These are phyloP conservation scores for Camellia oleifera DNA, from an alignment of 179 eudicot genomes.

Conservation along the genomic window DNA sequence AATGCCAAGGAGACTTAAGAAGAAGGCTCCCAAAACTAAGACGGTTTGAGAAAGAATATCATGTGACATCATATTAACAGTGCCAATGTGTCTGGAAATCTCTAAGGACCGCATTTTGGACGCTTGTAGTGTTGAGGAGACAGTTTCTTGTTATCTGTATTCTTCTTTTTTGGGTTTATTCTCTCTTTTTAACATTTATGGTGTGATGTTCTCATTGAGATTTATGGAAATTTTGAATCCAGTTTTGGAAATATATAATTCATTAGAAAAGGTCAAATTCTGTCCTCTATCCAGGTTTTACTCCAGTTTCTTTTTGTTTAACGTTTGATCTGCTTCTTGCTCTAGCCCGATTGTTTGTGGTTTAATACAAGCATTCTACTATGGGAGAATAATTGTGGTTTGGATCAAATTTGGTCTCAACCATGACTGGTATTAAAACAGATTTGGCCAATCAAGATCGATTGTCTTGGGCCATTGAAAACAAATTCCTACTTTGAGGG, in stretches of 20 bases:
- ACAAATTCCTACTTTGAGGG: no score
- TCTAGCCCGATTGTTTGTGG: not conserved
- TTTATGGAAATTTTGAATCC: not conserved
- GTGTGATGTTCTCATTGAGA: not conserved
- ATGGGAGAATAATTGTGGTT: no score
- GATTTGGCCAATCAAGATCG: no score
- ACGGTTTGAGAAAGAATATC: conserved; percentile 31
- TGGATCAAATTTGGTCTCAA: no score
- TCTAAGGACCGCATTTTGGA: not conserved
- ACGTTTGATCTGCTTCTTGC: not conserved
- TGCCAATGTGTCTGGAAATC: not conserved
- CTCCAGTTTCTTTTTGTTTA: not conserved
- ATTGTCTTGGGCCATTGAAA: no score
- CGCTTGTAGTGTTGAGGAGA: not conserved
- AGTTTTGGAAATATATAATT: conserved; percentile 3
- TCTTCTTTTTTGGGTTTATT: not conserved
- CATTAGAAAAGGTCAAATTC: not conserved
- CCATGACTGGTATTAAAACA: no score
- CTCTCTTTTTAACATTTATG: not conserved
- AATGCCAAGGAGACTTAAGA: conserved; percentile 56
- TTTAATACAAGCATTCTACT: no score
- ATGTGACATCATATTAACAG: not conserved
- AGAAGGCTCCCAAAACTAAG: conserved; percentile 71
- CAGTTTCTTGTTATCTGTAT: not conserved
- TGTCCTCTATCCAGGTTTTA: not conserved